A percentile compares a stretch with the other conserved stretches of the same genome.
These are phyloP conservation scores for Diospyros kaki DNA, from an alignment of 148 eudicot species.

Conservation along the genomic window DNA sequence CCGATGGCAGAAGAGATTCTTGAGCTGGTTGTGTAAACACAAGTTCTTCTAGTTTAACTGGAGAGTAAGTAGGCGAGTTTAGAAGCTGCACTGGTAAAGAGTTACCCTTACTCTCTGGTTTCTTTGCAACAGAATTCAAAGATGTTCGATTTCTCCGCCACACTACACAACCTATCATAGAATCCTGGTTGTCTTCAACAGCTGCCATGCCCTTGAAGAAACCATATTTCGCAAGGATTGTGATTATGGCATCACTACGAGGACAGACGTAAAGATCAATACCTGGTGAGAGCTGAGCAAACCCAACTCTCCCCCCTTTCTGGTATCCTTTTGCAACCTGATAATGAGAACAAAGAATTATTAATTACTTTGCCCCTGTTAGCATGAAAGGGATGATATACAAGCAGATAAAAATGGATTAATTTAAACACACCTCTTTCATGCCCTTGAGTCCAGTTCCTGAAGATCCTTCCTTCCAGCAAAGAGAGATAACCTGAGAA, in stretches of 20 bases:
- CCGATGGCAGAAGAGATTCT: slow-evolving; percentile 14
- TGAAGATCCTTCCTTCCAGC: slow-evolving; percentile 60
- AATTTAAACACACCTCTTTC: slow-evolving; percentile 48
- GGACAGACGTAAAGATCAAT: slow-evolving; percentile 75
- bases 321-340: slow-evolving; percentile 63
- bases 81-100: slow-evolving; percentile 20
- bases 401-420: neutral
- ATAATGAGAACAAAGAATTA: slow-evolving; percentile 3
- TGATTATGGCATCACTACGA: slow-evolving; percentile 50
- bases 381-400: neutral
- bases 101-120: slow-evolving; percentile 19
- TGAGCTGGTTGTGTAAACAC: slow-evolving; percentile 18
- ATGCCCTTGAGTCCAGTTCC: slow-evolving; percentile 39
- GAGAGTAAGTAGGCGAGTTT: slow-evolving; percentile 28
- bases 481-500: slow-evolving; percentile 61
- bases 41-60: slow-evolving; percentile 15
- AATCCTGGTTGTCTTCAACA: slow-evolving; percentile 41
- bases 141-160: slow-evolving; percentile 52
- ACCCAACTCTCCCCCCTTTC: slow-evolving; percentile 57
- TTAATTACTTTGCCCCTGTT: neutral
- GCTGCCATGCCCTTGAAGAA: slow-evolving; percentile 61
- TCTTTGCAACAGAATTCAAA: slow-evolving; percentile 27
- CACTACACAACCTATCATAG: slow-evolving; percentile 70
- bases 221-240: slow-evolving; percentile 67
- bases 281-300: slow-evolving; percentile 51